Evolutionary conservation across 116 monocot genomes (phyloP).

Genomic region (Papilionanthe hybrid): DNA sequence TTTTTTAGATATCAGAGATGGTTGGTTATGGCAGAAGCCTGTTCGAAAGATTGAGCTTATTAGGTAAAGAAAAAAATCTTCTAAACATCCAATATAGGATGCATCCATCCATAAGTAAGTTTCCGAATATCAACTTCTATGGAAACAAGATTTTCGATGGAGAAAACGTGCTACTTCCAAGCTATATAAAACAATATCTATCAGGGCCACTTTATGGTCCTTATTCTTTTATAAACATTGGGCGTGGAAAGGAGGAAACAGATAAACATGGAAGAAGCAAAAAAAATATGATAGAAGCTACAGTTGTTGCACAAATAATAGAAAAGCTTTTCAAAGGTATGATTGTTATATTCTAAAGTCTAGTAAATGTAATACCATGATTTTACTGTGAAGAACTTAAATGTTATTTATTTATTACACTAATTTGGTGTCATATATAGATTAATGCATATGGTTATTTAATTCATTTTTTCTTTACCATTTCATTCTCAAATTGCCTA

Average conservation of each 20-base stretch:
- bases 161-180: conserved; percentile 40
- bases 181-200: conserved; percentile 34
- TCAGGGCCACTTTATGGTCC: conserved; percentile 46
- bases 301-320: conserved; percentile 11
- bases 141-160: conserved; percentile 41
- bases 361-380: background rate
- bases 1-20: conserved; percentile 31
- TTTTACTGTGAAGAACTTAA: background rate
- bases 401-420: background rate
- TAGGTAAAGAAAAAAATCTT: conserved; percentile 55
- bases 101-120: conserved; percentile 68
- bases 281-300: conserved; percentile 51
- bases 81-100: conserved; percentile 75
- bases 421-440: too few species aligned
- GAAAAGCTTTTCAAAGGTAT: conserved; percentile 6
- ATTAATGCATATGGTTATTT: background rate
- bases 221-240: conserved; percentile 69
- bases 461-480: background rate
- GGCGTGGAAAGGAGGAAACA: conserved; percentile 30
- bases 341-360: background rate
- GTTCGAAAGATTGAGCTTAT: conserved; percentile 50
- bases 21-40: conserved; percentile 53
- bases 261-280: conserved; percentile 29
- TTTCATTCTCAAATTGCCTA: background rate
- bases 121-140: conserved; percentile 62